Percentiles rank a stretch among this genome's conserved stretches.
Conservation (phyloP, 2,329 filamentous ascomycete species). For the Aureobasidium sp. region DNA sequence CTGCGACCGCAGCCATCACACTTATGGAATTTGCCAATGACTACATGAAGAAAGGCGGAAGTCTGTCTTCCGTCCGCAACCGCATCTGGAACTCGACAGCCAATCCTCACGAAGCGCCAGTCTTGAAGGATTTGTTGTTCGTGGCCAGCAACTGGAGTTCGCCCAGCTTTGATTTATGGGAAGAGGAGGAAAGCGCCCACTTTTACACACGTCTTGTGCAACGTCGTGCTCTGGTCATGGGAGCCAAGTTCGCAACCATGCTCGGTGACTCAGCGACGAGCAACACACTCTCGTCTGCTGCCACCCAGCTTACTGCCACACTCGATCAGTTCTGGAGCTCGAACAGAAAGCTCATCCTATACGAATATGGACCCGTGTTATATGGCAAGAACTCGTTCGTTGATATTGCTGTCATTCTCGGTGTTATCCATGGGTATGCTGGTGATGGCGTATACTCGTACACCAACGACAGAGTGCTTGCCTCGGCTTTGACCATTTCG, state of each 20-base stretch:
- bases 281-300: constrained; percentile 23
- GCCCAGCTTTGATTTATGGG: constrained; percentile 28
- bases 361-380: constrained; percentile 29
- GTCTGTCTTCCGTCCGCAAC: constrained; percentile 21
- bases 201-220: constrained; percentile 29
- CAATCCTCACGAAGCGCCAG: constrained; percentile 22
- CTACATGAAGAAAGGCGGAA: constrained; percentile 25
- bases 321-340: constrained; percentile 28
- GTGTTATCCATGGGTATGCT: constrained; percentile 28
- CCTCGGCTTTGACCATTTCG: constrained; percentile 24
- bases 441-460: constrained; percentile 27
- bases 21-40: constrained; percentile 27
- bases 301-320: constrained; percentile 22
- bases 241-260: constrained; percentile 25
- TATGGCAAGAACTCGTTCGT: constrained; percentile 27
- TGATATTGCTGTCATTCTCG: constrained; percentile 29
- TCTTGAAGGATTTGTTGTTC: constrained; percentile 26
- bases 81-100: constrained; percentile 26
- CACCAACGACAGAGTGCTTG: constrained; percentile 28
- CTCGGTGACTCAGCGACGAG: constrained; percentile 25
- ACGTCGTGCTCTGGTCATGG: constrained; percentile 25
- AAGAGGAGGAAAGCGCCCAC: constrained; percentile 26
- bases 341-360: constrained; percentile 25
- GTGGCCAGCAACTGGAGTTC: constrained; percentile 27
- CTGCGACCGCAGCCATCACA: constrained; percentile 27